phyloP scores from a whole-genome alignment of 2,329 filamentous ascomycete genomes.

The Pseudocercospora musae region DNA sequence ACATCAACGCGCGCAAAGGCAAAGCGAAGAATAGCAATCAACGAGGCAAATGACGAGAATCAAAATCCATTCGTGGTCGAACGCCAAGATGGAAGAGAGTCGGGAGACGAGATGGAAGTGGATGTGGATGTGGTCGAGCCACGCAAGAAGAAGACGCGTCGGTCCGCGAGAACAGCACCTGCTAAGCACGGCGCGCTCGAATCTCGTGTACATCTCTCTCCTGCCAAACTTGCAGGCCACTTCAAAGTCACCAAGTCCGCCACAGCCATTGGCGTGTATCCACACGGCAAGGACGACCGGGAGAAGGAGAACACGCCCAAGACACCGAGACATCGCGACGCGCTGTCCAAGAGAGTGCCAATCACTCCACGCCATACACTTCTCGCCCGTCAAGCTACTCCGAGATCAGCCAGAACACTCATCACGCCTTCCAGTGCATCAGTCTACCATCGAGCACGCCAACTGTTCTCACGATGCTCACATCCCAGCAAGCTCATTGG shows the following conservation, averaged over 20 bases:
- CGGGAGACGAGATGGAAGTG: slow-evolving; percentile 40
- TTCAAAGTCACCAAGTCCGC: slow-evolving; percentile 40
- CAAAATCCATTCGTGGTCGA: slow-evolving; percentile 54
- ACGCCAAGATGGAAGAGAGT: slow-evolving; percentile 43
- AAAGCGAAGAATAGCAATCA: slow-evolving; percentile 45
- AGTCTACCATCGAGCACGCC: slow-evolving; percentile 81
- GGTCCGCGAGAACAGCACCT: slow-evolving; percentile 38
- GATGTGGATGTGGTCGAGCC: slow-evolving; percentile 31
- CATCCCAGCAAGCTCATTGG: slow-evolving; percentile 74
- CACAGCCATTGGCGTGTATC: slow-evolving; percentile 36
- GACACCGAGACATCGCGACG: slow-evolving; percentile 77
- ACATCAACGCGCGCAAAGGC: slow-evolving; percentile 40
- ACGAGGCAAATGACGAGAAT: slow-evolving; percentile 64
- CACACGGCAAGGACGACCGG: slow-evolving; percentile 38
- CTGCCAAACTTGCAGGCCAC: slow-evolving; percentile 47
- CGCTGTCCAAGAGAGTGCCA: slow-evolving; percentile 63
- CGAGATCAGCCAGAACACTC: slow-evolving; percentile 73
- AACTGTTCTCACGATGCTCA: slow-evolving; percentile 78
- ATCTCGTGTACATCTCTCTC: slow-evolving; percentile 43
- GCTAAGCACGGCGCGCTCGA: slow-evolving; percentile 49
- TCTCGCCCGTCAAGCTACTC: slow-evolving; percentile 72
- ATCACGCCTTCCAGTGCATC: slow-evolving; percentile 66
- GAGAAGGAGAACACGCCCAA: slow-evolving; percentile 50
- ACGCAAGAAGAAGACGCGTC: slow-evolving; percentile 36
- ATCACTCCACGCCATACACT: slow-evolving; percentile 82